Base-by-base conservation (phyloP, 768 basidiomycete species). In the Amanita muscaria region DNA sequence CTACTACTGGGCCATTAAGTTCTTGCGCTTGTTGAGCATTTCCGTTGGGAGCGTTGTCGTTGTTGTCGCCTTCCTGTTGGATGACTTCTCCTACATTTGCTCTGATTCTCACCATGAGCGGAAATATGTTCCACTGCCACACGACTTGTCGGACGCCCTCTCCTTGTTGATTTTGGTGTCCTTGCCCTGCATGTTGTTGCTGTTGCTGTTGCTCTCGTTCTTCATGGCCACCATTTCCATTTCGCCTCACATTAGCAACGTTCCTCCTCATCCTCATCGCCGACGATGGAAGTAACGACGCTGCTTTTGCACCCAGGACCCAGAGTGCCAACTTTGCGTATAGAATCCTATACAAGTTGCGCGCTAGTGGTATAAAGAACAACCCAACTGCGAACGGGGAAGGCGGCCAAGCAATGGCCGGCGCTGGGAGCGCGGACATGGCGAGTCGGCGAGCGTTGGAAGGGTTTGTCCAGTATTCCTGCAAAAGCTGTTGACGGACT, bases 351-450 rank as follows among this genome's bases (percentile, higher is more conserved):
- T 81, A 80, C 0, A 71, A 42, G 8, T 57, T 54, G 9, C 70
- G 67, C 2, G 72, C 58, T 36, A 78, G 42, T 0, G 80, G 80
- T 5, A 78, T 59, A 5, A 76, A 51, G 39, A 80, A 59, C 10
- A 79, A 51, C 6, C 75, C 76, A 32, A 79, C 74, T 1, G 76
- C 49, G n/a, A 74, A 51, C 0, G 80, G 79, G 0, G 79, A 73
- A 4, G 80, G 80, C 3, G 80, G 80, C 79, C 79, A 82, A 5
- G 58, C 52, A 40, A 36, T 49, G 22, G 23, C 47, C 25, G 27
- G 39, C n/a, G n/a, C n/a, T 44, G 44, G 43, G 10, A 46, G 37
- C 12, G 36, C 15, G 11, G 44, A 43, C 33, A 54, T 50, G 2
- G 73, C 62, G 21, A 80, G 54, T 2, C 50, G 44, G 31, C 51